Base-by-base conservation (phyloP, 306 rosid species). In the Cyclanthera cordifolia region DNA sequence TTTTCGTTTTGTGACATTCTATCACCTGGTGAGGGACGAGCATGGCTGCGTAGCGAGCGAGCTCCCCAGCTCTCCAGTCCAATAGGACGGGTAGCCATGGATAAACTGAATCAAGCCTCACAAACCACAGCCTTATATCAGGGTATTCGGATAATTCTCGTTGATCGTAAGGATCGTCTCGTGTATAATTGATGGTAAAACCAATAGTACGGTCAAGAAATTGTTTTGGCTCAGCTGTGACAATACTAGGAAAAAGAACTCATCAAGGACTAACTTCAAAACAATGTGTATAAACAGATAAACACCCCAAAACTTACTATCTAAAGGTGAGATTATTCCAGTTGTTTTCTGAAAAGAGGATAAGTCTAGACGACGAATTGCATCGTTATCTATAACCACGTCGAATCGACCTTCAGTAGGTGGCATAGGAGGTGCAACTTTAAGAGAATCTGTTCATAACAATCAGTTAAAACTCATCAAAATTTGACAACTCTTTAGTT, bases 1-100 rank as follows among this genome's bases (percentile, higher is more conserved):
- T 58, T 58, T 45, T 13, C 5, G n/a, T 50, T 61, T 37, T 4
- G 4, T 34, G 19, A 11, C 50, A 39, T 19, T 39, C 68, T 50
- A 61, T 61, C 66, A 59, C 47, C 98, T 92, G 98, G 78, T 92
- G 98, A 61, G 96, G 96, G 71, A 92, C 89, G 83, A 92, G 79
- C 95, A 92, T 89, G 25, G 98, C 96, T 49, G 95, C 87, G 34
- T 89, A 92, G 17, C 98, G 95, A 76, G 96, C 98, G 6, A 89
- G 81, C 70, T 92, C 98, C 4, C 98, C 98, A 0, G 98, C 96
- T 61, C 90, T 79, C 96, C 98, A 92, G 53, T 92, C 96, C 78
- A 92, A 75, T 71, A 87, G 73, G 53, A 85, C 89, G 12, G 95
- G 98, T 76, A 92, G 52, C 96, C 98, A 92, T 68, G 98, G 96